phyloP scores from a whole-genome alignment of 208 protist genomes.

The Sergeia podlipaevii region DNA sequence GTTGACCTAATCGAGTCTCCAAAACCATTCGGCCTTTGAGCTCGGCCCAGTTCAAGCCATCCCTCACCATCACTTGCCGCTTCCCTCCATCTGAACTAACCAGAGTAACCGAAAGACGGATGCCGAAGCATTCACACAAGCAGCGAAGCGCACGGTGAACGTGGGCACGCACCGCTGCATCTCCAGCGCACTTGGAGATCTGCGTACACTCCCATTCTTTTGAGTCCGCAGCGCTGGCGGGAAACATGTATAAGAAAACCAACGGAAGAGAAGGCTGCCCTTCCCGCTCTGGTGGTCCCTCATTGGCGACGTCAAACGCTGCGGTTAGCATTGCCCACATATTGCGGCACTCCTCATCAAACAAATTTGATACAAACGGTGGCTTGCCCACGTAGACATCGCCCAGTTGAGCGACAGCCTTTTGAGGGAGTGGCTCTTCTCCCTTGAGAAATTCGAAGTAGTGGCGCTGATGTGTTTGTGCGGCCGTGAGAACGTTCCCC shows the following conservation, averaged over 20 bases:
- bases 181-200: constrained; percentile 22
- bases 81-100: no score
- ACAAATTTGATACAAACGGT: constrained; percentile 41
- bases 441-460: constrained; percentile 45
- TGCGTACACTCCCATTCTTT: constrained; percentile 22
- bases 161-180: constrained; percentile 20
- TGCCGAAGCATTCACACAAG: constrained; percentile 74
- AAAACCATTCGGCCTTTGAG: constrained; percentile 30
- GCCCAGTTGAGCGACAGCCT: constrained; percentile 14
- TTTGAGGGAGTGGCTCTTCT: constrained; percentile 18
- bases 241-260: constrained; percentile 15
- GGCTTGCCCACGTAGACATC: neutral
- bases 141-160: constrained; percentile 50
- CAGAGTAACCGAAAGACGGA: constrained; percentile 39
- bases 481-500: constrained; percentile 24
- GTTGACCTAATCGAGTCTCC: constrained; percentile 3
- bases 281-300: neutral
- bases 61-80: constrained; percentile 24
- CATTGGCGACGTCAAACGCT: constrained; percentile 23
- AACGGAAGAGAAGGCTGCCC: no score
- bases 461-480: constrained; percentile 25
- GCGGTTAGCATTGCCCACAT: constrained; percentile 60
- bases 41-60: constrained; percentile 74
- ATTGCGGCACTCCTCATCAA: constrained; percentile 62
- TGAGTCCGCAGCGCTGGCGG: constrained; percentile 8